Percentiles rank a stretch among this genome's conserved stretches.
phyloP scores from a whole-genome alignment of 768 basidiomycete species.

The Xerocomellus chrysenteron region DNA sequence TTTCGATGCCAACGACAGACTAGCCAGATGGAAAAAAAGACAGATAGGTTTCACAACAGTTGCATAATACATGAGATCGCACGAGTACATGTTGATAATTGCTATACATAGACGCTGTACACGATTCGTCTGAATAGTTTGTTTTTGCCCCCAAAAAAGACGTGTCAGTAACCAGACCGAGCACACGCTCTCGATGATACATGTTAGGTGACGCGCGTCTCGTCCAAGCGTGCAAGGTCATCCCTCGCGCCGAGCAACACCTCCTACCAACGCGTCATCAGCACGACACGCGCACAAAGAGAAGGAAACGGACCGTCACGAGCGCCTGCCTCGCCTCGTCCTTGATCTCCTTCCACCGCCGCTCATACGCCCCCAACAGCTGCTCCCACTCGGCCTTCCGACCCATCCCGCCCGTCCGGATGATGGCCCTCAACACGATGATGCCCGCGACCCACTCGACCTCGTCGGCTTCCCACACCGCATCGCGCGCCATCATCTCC shows the following conservation, averaged over 20 bases:
- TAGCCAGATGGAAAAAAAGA: not conserved
- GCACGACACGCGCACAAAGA: not conserved
- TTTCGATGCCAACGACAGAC: not conserved
- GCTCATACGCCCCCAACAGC: slow-evolving; percentile 55
- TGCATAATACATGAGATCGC: not conserved
- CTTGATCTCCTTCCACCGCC: slow-evolving; percentile 70
- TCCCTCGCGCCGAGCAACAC: slow-evolving; percentile 52
- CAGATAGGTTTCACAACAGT: not conserved
- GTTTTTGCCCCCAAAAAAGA: not conserved
- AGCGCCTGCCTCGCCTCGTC: slow-evolving; percentile 63
- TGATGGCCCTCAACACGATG: slow-evolving; percentile 55
- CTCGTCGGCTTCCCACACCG: slow-evolving; percentile 65
- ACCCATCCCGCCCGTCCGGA: slow-evolving; percentile 51
- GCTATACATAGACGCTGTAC: not conserved
- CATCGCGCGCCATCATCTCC: slow-evolving; percentile 61
- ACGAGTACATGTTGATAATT: slow-evolving; percentile 1
- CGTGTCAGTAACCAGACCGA: slow-evolving; percentile 1
- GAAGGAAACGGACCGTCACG: slow-evolving; percentile 44
- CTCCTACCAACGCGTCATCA: slow-evolving; percentile 36
- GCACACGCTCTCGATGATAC: not conserved
- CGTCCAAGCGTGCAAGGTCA: slow-evolving; percentile 49
- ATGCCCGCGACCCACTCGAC: slow-evolving; percentile 70
- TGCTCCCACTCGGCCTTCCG: slow-evolving; percentile 56
- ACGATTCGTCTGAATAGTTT: not conserved
- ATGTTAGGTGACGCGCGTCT: slow-evolving; percentile 13